Evolutionary conservation across 2,329 filamentous ascomycete species (phyloP).

Genomic region (Dactylellina haptotyla): DNA sequence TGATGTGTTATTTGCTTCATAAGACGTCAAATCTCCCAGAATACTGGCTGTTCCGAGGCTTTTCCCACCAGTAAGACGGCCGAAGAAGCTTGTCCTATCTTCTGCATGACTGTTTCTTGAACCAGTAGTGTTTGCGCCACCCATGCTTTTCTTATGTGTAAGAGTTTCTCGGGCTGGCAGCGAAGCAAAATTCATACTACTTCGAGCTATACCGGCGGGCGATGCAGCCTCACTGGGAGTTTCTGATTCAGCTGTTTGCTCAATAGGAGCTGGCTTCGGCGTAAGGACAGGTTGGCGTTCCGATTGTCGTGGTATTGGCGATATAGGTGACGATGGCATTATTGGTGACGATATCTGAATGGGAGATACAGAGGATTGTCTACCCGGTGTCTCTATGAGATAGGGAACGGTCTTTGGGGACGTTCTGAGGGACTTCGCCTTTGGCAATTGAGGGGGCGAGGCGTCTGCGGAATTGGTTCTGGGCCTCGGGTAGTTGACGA

Average conservation of each 20-base stretch:
- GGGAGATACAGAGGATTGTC: constrained; percentile 26
- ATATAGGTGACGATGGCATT: constrained; percentile 56
- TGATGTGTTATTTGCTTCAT: not conserved
- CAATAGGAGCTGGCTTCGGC: constrained; percentile 54
- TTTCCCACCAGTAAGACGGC: constrained; percentile 77
- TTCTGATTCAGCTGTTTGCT: constrained; percentile 63
- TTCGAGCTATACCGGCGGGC: constrained; percentile 68
- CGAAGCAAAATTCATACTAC: constrained; percentile 92
- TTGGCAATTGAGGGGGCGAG: too few relatives aligned
- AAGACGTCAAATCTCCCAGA: constrained; percentile 1
- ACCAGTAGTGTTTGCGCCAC: constrained; percentile 67
- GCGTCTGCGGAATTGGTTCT: not conserved
- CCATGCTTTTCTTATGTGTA: constrained; percentile 83
- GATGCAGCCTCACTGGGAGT: constrained; percentile 62
- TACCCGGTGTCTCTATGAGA: not conserved
- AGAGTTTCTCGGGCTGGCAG: constrained; percentile 90
- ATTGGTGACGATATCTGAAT: constrained; percentile 56
- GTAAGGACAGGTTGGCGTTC: constrained; percentile 18
- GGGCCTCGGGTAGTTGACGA: not conserved
- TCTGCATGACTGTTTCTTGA: constrained; percentile 84
- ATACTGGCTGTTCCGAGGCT: constrained; percentile 69
- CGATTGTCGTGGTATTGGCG: constrained; percentile 46
- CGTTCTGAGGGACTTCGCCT: not conserved
- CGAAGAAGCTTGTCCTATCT: constrained; percentile 76
- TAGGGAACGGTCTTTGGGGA: not conserved